These are phyloP conservation scores for Lycium barbarum DNA, from an alignment of 257 asterid genomes.

Conservation along the genomic window DNA sequence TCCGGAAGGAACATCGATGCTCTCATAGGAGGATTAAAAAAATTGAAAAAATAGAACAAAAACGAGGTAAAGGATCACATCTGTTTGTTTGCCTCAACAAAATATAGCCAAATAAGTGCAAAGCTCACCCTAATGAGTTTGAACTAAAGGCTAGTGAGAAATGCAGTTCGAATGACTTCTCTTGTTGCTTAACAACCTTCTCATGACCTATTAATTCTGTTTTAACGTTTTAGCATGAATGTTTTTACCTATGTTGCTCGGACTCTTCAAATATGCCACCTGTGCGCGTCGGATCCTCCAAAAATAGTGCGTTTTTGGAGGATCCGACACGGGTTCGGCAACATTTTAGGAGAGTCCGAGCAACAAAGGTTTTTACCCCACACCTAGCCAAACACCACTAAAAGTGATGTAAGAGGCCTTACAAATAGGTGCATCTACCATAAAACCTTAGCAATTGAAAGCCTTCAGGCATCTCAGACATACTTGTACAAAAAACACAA, in stretches of 20 bases:
- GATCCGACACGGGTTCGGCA: no score
- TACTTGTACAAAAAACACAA: not conserved
- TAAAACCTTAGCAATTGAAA: not conserved
- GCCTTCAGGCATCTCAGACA: not conserved
- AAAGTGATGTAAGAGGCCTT: not conserved
- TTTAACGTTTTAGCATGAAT: not conserved
- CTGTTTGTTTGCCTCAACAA: not conserved
- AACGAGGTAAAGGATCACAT: not conserved
- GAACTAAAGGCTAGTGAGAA: not conserved
- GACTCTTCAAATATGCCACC: no score
- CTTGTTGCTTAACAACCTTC: not conserved
- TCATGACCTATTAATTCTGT: not conserved
- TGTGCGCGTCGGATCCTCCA: no score
- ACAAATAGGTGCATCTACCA: not conserved
- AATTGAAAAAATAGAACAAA: not conserved
- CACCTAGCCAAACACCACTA: conserved; percentile 22
- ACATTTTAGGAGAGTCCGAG: no score
- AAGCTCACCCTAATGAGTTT: not conserved
- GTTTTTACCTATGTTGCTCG: no score
- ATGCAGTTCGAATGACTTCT: not conserved
- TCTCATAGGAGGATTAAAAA: not conserved
- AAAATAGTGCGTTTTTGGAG: no score
- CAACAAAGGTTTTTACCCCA: not conserved
- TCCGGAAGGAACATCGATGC: conserved; percentile 8
- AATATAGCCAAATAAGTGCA: not conserved